Base-by-base conservation (phyloP, 768 basidiomycete species). In the Glaciozyma martinii region DNA sequence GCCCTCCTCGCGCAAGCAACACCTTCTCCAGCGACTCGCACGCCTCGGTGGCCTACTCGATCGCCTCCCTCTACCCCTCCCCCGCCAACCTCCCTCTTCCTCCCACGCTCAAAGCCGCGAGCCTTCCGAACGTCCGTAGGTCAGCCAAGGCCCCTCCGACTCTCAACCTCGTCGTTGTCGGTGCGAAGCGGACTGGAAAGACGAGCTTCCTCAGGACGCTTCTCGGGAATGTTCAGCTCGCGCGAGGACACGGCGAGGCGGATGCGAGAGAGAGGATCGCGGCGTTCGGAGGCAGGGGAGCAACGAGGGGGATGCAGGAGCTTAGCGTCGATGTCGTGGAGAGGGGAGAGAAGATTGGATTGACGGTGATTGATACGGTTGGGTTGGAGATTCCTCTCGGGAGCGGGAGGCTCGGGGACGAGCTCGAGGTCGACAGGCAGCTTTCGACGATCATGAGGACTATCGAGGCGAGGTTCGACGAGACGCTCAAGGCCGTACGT, bases 201-300 rank as follows among this genome's bases (percentile, higher is more conserved):
- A 63, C 62, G 40, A 25, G 25, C 32, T 63, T 37, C 10, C 7
- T 63, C 56, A 37, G 33, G 47, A 57, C 62, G 32, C 29, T 63
- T 5, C 33, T 63, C 19, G 42, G 25, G 9, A 46, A 44, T n/a
- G 23, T 56, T 3, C 27, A 56, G 16, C 44, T 55, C 9, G 47
- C 60, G 7, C 13, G 32, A 37, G 21, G 54, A 27, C 21, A 33
- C 3, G 37, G 44, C 3, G 40, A 21, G 30, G 43, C 9, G 4
- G 62, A 52, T 33, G 56, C 44, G 18, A 40, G n/a, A 46, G 56
- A 15, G 21, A 19, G 43, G 15, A 12, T 58, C 5, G 47, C 29
- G 19, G 29, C 12, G 23, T 58, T 57, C 25, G 62, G 62, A 8
- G 43, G 29, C 3, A 32, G 15, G 29, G 30, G 15, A 32, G 55